phyloP scores from a whole-genome alignment of 495 filamentous ascomycete genomes.

The Penicillium canescens region DNA sequence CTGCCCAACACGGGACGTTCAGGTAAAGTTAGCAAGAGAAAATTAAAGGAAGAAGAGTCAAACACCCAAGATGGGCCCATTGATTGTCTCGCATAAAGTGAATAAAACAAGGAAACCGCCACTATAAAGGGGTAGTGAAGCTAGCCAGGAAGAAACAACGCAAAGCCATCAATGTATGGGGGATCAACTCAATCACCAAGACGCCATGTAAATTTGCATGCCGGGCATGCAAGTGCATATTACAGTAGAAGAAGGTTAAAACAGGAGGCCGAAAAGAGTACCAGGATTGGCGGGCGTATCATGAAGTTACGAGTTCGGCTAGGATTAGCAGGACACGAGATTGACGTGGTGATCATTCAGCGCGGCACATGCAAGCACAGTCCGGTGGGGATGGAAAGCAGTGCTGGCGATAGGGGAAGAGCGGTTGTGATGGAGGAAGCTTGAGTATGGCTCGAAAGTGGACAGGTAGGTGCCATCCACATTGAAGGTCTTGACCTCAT shows the following conservation, averaged over 20 bases:
- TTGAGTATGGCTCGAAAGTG: constrained; percentile 81
- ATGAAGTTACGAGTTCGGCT: constrained; percentile 2
- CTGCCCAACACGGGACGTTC: no score
- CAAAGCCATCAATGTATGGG: constrained; percentile 5
- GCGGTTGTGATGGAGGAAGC: constrained; percentile 78
- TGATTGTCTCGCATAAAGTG: no score
- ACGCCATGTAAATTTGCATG: constrained; percentile 14
- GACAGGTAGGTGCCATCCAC: constrained; percentile 76
- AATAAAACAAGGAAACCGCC: no score
- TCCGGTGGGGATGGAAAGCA: constrained; percentile 93
- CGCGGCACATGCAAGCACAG: constrained; percentile 82
- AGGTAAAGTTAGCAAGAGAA: no score
- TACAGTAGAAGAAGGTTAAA: constrained; percentile 10
- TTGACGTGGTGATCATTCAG: constrained; percentile 51
- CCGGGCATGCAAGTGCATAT: constrained; percentile 14
- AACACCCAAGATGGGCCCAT: no score
- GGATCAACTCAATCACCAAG: constrained; percentile 8
- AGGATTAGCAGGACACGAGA: constrained; percentile 42
- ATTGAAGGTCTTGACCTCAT: constrained; percentile 90
- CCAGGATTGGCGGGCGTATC: not conserved
- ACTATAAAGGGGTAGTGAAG: no score
- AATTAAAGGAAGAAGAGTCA: no score
- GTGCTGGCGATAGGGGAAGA: constrained; percentile 80
- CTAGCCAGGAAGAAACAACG: not conserved
- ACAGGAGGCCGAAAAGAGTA: not conserved